These are phyloP conservation scores for Aspergillus sp. DNA, from an alignment of 2,329 filamentous ascomycete genomes.

Conservation along the genomic window DNA sequence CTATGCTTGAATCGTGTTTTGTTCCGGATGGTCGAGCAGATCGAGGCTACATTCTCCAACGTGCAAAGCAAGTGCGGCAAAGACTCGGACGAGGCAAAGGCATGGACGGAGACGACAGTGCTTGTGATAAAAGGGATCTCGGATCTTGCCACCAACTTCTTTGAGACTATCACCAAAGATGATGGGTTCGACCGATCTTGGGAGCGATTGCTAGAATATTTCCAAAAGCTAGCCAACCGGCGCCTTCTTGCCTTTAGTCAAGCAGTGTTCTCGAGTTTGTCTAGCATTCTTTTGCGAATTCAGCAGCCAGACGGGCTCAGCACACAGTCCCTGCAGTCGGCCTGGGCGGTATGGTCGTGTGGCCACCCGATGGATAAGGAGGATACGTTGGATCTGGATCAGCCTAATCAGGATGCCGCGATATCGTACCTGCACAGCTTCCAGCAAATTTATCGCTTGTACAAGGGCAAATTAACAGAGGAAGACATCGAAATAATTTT, in stretches of 20 bases:
- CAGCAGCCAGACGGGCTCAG: conserved; percentile 43
- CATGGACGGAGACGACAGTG: conserved; percentile 74
- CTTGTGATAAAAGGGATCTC: conserved; percentile 73
- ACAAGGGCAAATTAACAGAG: conserved; percentile 62
- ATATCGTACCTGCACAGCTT: conserved; percentile 78
- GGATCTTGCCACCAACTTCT: conserved; percentile 71
- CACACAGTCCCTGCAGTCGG: conserved; percentile 55
- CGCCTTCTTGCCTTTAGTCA: conserved; percentile 69
- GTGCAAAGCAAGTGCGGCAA: conserved; percentile 16
- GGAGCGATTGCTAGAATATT: conserved; percentile 69
- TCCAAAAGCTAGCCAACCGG: conserved; percentile 64
- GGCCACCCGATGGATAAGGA: conserved; percentile 57
- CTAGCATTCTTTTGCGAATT: conserved; percentile 57
- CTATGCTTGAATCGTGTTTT: conserved; percentile 78
- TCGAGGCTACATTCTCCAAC: conserved; percentile 53
- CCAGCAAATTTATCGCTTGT: conserved; percentile 74
- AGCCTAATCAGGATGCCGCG: conserved; percentile 77
- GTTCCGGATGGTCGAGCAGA: conserved; percentile 71
- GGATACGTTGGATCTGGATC: conserved; percentile 43
- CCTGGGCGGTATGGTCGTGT: conserved; percentile 70
- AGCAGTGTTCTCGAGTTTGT: conserved; percentile 67
- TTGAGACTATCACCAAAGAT: conserved; percentile 68
- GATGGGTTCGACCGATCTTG: conserved; percentile 70
- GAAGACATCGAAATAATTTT: conserved; percentile 68
- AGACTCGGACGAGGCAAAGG: conserved; percentile 38